These are phyloP conservation scores for Paracoccidioides lutzii DNA, from an alignment of 2,329 filamentous ascomycete genomes.

Conservation along the genomic window DNA sequence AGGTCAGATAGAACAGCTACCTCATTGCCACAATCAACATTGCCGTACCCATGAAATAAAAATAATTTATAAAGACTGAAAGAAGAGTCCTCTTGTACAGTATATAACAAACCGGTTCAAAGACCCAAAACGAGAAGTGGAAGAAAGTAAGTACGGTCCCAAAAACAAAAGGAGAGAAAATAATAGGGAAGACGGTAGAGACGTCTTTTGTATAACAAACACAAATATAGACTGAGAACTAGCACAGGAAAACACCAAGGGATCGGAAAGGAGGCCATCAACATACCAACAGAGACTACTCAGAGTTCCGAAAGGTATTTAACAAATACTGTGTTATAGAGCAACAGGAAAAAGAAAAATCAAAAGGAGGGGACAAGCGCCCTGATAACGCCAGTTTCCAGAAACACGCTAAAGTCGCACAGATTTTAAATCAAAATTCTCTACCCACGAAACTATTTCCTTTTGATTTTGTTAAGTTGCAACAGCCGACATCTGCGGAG, in stretches of 20 bases:
- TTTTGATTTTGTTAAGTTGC: not conserved
- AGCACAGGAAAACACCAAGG: not conserved
- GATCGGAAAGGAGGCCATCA: not conserved
- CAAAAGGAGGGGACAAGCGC: not conserved
- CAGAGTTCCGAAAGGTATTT: not conserved
- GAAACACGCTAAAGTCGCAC: not conserved
- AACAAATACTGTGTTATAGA: not conserved
- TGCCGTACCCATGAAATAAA: too few species aligned
- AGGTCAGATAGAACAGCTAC: not conserved
- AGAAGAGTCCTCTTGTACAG: too few species aligned
- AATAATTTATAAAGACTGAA: too few species aligned
- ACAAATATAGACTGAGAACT: not conserved
- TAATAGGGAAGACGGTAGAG: not conserved
- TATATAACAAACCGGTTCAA: too few species aligned
- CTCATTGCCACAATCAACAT: not conserved
- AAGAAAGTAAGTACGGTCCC: not conserved
- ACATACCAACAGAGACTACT: not conserved
- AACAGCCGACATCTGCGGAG: constrained; percentile 25
- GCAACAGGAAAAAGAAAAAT: not conserved
- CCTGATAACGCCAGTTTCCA: not conserved
- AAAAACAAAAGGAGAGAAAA: not conserved
- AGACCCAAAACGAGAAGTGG: not conserved
- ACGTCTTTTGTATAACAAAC: not conserved
- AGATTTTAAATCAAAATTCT: not conserved
- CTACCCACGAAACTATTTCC: not conserved